A percentile compares a stretch with the other conserved stretches of the same genome.
Evolutionary conservation across 331 rosid species (phyloP).

Genomic region (Pyracantha coccinea): DNA sequence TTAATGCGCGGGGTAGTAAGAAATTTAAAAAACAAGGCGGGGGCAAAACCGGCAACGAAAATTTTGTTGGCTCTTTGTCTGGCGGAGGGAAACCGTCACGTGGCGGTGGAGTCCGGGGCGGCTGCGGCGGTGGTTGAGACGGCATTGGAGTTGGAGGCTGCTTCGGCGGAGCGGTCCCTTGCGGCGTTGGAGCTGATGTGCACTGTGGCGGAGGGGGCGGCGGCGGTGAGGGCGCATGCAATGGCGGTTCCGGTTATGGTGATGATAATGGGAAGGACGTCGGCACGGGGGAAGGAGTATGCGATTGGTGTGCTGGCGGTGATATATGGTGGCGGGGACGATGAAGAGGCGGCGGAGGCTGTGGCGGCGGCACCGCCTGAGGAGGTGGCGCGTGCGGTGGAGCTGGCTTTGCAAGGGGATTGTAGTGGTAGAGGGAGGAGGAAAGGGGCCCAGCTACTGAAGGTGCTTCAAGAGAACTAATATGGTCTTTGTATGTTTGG

Average conservation of each 20-base stretch:
- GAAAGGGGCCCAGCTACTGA: conserved; percentile 70
- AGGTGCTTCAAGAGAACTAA: conserved; percentile 10
- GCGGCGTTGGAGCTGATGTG: conserved; percentile 89
- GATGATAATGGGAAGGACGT: conserved; percentile 73
- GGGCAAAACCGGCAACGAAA: conserved; percentile 52
- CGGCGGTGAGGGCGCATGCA: conserved; percentile 68
- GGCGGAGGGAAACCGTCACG: conserved; percentile 63
- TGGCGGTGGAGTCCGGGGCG: conserved; percentile 77
- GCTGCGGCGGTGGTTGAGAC: conserved; percentile 61
- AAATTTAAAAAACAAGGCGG: conserved; percentile 25
- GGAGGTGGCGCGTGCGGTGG: conserved; percentile 96
- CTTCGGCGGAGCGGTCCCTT: conserved; percentile 69
- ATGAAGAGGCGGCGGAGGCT: conserved; percentile 15
- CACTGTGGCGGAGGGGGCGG: conserved; percentile 78
- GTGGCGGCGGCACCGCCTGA: conserved; percentile 56
- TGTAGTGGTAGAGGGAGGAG: conserved; percentile 77
- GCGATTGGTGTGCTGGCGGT: conserved; percentile 80
- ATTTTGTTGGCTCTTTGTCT: conserved; percentile 75
- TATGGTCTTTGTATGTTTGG: not conserved
- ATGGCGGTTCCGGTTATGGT: conserved; percentile 91
- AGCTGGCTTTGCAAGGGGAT: conserved; percentile 66
- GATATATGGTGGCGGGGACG: conserved; percentile 36
- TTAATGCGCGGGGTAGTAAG: conserved; percentile 54
- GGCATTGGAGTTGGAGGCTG: conserved; percentile 54
- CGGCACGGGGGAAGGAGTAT: conserved; percentile 76